Conservation (phyloP, 2,329 filamentous ascomycete species). For the Zelopaecilomyces penicillatus region DNA sequence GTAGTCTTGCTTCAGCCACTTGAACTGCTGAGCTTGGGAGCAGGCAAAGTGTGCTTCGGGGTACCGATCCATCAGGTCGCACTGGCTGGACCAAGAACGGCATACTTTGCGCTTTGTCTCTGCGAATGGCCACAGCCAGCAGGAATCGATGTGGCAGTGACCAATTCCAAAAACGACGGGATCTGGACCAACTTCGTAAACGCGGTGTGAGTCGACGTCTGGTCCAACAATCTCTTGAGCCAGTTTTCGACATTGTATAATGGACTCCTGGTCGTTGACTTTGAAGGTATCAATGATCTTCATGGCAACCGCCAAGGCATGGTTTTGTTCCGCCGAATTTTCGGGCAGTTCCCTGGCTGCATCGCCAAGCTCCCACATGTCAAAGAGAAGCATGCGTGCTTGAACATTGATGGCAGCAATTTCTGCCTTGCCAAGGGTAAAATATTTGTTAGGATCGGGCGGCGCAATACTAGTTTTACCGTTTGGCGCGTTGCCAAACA, state of each 20-base stretch:
- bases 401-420: conserved; percentile 85
- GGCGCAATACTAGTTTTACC: conserved; percentile 77
- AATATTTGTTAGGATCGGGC: conserved; percentile 77
- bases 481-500: conserved; percentile 88
- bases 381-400: conserved; percentile 74
- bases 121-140: conserved; percentile 97
- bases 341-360: conserved; percentile 84
- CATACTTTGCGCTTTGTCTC: conserved; percentile 96
- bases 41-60: conserved; percentile 88
- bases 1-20: conserved; percentile 89
- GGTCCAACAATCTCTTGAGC: conserved; percentile 75
- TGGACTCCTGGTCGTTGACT: conserved; percentile 67
- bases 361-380: conserved; percentile 94
- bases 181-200: conserved; percentile 69
- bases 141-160: conserved; percentile 96
- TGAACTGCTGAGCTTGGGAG: conserved; percentile 95
- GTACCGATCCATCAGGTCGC: conserved; percentile 88
- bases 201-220: conserved; percentile 70
- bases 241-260: conserved; percentile 72
- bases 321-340: conserved; percentile 82
- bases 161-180: conserved; percentile 82
- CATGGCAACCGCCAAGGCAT: conserved; percentile 75
- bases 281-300: conserved; percentile 87
- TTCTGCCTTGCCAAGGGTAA: conserved; percentile 64
- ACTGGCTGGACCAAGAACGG: conserved; percentile 94